A percentile compares a stretch with the other conserved stretches of the same genome.
phyloP scores from a whole-genome alignment of 164 flowering plant species.

The Warburgia ugandensis region DNA sequence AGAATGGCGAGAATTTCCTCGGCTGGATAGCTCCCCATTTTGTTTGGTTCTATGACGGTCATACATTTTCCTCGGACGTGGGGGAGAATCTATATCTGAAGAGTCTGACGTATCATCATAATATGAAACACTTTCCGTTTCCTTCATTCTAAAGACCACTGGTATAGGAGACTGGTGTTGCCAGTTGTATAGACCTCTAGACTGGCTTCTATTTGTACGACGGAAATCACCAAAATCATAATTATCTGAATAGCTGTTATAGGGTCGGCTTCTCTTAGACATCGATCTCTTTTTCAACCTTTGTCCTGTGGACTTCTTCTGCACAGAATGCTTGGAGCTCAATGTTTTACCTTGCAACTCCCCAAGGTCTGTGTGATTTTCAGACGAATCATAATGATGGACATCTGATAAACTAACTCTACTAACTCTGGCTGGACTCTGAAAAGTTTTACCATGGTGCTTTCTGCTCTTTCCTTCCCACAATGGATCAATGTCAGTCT shows the following conservation, averaged over 20 bases:
- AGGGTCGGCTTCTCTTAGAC: slow-evolving; percentile 15
- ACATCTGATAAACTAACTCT: slow-evolving; percentile 7
- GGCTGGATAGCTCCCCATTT: slow-evolving; percentile 3
- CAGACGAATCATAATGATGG: neutral
- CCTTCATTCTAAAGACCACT: slow-evolving; percentile 13
- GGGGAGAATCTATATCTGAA: neutral
- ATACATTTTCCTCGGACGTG: neutral
- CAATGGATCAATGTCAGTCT: neutral
- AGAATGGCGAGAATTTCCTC: neutral
- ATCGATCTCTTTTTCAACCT: slow-evolving; percentile 30
- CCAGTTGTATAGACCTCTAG: neutral
- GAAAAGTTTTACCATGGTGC: neutral
- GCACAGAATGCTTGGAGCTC: slow-evolving; percentile 16
- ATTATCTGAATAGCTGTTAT: neutral
- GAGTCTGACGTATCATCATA: slow-evolving; percentile 11
- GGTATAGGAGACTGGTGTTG: neutral
- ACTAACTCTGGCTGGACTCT: neutral
- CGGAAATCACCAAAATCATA: neutral
- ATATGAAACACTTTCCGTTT: slow-evolving; percentile 21
- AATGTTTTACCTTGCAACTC: slow-evolving; percentile 14
- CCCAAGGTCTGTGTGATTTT: neutral
- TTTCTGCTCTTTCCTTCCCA: neutral
- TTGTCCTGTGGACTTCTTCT: slow-evolving; percentile 16
- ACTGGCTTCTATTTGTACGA: neutral
- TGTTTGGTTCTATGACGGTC: neutral